Base-by-base conservation (phyloP, 1,139 yeast species). In the Arxiozyma bovina region DNA sequence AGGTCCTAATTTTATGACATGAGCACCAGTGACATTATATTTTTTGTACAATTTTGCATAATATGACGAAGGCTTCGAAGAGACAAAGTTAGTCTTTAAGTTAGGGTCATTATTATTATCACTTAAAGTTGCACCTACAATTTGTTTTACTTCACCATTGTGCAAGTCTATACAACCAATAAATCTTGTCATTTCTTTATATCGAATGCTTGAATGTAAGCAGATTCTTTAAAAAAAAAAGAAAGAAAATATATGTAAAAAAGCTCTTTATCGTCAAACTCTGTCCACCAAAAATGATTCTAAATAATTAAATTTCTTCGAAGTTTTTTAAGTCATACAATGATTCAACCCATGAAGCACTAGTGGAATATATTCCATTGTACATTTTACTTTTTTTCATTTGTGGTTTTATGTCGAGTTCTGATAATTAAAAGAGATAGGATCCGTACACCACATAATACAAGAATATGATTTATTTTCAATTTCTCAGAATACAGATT, bases 101-200 rank as follows among this genome's bases (percentile, higher is more conserved):
- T 2, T 64, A 56, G 38, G 69, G 70, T 18, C 66, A 66, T 55
- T 80, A 82, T 58, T 82, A 84, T 76, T 75, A 15, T 77, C 76
- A 0, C 77, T 74, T 25, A 94, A 75, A 0, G 97, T 87, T 0
- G 96, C 96, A 3, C 99, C 99, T 0, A 94, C 98, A 53, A 93
- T 93, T 70, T 93, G 99, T 67, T 93, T 94, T 59, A 93, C 99
- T 61, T 87, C 85, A 2, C 99, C 99, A 5, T 86, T 80, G 69
- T 93, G 99, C 58, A 93, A 83, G 69, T 93, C 99, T 46, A 93
- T 93, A 65, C 99, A 93, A 0, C 98, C 99, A 66, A 93, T 81
- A 72, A 88, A 94, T 56, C 78, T 77, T 0, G 98, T 91, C 97
- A 91, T 91, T 42, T 40, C 6, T 34, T 34, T 34, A 34, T 34